These are phyloP conservation scores for Cryphonectria naterciae DNA, from an alignment of 2,329 filamentous ascomycete genomes.

Conservation along the genomic window DNA sequence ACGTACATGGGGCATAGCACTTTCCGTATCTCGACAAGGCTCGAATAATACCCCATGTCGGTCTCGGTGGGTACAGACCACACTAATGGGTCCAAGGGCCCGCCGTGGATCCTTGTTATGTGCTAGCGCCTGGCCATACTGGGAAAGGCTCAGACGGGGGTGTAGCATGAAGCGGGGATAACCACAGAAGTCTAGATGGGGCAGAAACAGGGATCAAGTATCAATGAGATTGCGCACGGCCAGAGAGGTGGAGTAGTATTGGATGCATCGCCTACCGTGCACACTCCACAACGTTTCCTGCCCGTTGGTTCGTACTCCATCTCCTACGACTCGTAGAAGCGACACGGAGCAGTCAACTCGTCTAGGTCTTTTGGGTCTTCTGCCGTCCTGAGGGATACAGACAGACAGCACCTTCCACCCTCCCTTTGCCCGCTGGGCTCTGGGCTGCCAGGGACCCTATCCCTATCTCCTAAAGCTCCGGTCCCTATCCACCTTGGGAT, in stretches of 20 bases:
- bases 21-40: constrained; percentile 5
- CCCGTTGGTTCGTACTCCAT: background rate
- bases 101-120: background rate
- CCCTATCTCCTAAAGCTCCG: background rate
- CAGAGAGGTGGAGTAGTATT: background rate
- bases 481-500: background rate
- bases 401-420: background rate
- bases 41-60: background rate
- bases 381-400: background rate
- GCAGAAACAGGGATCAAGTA: background rate
- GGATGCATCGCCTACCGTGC: background rate
- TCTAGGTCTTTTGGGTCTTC: background rate
- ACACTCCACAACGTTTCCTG: background rate
- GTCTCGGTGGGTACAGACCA: background rate
- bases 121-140: background rate
- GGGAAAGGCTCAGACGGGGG: background rate
- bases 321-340: background rate
- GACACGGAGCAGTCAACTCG: background rate
- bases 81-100: background rate
- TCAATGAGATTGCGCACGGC: constrained; percentile 7
- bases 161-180: background rate
- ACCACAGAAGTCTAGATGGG: background rate
- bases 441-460: background rate
- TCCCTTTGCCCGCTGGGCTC: background rate
- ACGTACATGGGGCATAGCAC: background rate